Conservation (phyloP, 495 filamentous ascomycete genomes). For the Penicillium bovifimosum region DNA sequence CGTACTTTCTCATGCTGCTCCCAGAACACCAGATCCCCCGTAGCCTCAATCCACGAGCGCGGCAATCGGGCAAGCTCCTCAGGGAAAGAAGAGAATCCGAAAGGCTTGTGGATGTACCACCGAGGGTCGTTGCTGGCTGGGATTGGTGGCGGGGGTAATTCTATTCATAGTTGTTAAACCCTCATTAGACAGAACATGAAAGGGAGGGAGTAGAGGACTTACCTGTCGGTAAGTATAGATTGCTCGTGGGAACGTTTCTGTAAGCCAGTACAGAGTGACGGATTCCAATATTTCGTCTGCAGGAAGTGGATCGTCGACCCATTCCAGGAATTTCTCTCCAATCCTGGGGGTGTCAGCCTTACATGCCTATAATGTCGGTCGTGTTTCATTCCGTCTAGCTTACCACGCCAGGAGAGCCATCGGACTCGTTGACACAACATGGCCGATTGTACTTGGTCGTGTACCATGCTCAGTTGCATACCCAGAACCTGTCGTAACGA, state of each 20-base stretch:
- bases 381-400: too few relatives aligned
- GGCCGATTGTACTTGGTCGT: slow-evolving; percentile 55
- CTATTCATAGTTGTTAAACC: slow-evolving; percentile 1
- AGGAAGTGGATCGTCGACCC: slow-evolving; percentile 50
- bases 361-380: too few relatives aligned
- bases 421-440: slow-evolving; percentile 52
- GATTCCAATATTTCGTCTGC: slow-evolving; percentile 52
- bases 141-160: slow-evolving; percentile 18
- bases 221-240: slow-evolving; percentile 54
- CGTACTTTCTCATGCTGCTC: slow-evolving; percentile 37
- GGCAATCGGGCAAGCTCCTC: slow-evolving; percentile 49
- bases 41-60: slow-evolving; percentile 44
- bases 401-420: slow-evolving; percentile 62
- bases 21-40: slow-evolving; percentile 46
- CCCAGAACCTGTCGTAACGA: slow-evolving; percentile 36
- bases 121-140: slow-evolving; percentile 21
- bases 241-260: slow-evolving; percentile 48
- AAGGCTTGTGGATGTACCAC: slow-evolving; percentile 47
- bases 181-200: background rate
- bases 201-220: background rate
- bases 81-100: slow-evolving; percentile 55
- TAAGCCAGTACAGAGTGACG: slow-evolving; percentile 63
- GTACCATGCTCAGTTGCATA: slow-evolving; percentile 58
- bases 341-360: slow-evolving; percentile 42
- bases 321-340: slow-evolving; percentile 63